Evolutionary conservation across 306 rosid species (phyloP).

Genomic region (Cucumis hystrix): DNA sequence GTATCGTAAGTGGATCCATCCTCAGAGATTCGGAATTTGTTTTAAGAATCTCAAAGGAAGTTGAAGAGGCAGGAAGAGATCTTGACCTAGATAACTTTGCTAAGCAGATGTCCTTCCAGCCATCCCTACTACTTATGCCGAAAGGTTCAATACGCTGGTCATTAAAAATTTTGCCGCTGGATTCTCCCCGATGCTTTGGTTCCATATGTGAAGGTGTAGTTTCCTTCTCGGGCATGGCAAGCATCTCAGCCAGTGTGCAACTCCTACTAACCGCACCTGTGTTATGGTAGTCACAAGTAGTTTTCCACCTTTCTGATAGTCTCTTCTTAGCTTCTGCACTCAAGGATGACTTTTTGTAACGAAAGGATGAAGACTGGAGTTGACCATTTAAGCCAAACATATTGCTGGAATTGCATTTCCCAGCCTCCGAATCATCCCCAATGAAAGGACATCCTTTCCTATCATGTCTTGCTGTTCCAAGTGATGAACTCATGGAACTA

Average conservation of each 20-base stretch:
- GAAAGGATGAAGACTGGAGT: constrained; percentile 35
- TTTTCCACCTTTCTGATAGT: constrained; percentile 82
- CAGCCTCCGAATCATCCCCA: constrained; percentile 37
- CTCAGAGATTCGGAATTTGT: constrained; percentile 28
- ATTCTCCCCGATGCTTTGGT: constrained; percentile 22
- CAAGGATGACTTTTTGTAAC: constrained; percentile 52
- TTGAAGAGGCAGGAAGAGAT: constrained; percentile 82
- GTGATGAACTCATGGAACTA: constrained; percentile 24
- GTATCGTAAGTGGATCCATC: constrained; percentile 37
- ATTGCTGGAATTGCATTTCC: constrained; percentile 25
- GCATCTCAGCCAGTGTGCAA: constrained; percentile 92
- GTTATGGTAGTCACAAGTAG: constrained; percentile 50
- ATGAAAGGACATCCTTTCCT: constrained; percentile 55
- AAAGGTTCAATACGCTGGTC: constrained; percentile 47
- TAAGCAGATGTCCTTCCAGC: constrained; percentile 68
- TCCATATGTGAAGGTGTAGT: constrained; percentile 17
- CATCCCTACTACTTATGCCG: constrained; percentile 97
- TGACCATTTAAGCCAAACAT: constrained; percentile 26
- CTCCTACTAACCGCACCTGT: constrained; percentile 41
- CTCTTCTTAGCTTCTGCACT: constrained; percentile 90
- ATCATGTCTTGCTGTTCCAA: constrained; percentile 42
- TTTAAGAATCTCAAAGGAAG: constrained; percentile 47
- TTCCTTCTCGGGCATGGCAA: constrained; percentile 61
- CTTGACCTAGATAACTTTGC: constrained; percentile 58
- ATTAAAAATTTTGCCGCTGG: constrained; percentile 20